phyloP scores from a whole-genome alignment of 495 filamentous ascomycete genomes.

The Hypomontagnella submonticulosa region DNA sequence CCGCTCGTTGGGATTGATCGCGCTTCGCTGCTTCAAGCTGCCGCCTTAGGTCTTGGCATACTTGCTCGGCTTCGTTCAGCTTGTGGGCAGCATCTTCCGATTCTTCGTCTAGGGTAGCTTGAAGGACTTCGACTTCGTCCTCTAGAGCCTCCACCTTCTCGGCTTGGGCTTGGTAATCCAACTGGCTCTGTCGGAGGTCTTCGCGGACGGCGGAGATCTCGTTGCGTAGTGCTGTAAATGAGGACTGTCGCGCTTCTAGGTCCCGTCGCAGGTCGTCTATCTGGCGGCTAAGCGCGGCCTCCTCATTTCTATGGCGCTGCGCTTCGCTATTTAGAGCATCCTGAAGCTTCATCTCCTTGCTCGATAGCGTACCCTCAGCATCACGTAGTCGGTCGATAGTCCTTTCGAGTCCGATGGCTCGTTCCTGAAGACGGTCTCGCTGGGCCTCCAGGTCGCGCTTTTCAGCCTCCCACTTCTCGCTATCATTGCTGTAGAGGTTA shows the following conservation, averaged over 20 bases:
- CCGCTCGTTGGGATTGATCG: conserved; percentile 52
- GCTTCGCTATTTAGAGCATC: conserved; percentile 63
- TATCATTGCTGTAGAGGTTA: conserved; percentile 73
- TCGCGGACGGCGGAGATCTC: conserved; percentile 67
- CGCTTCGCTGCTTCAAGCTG: conserved; percentile 59
- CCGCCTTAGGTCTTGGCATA: conserved; percentile 61
- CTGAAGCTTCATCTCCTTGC: conserved; percentile 72
- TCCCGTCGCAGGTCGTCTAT: conserved; percentile 59
- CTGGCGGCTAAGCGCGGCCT: conserved; percentile 53
- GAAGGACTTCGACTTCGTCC: conserved; percentile 82
- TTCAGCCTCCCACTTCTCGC: conserved; percentile 76
- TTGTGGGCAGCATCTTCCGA: conserved; percentile 70
- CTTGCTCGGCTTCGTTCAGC: conserved; percentile 57
- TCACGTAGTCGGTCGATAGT: conserved; percentile 79
- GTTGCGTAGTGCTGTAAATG: conserved; percentile 55
- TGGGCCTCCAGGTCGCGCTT: conserved; percentile 72
- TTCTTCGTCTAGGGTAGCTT: conserved; percentile 79
- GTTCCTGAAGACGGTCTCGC: conserved; percentile 73
- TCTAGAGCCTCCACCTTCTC: conserved; percentile 80
- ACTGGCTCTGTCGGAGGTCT: conserved; percentile 72
- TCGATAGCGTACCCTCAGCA: conserved; percentile 73
- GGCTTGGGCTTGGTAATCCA: conserved; percentile 69
- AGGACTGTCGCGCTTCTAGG: conserved; percentile 56
- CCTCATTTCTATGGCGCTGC: conserved; percentile 56
- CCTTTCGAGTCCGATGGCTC: conserved; percentile 73